Conservation (phyloP, 2,329 filamentous ascomycete genomes). For the Balansia obtecta region DNA sequence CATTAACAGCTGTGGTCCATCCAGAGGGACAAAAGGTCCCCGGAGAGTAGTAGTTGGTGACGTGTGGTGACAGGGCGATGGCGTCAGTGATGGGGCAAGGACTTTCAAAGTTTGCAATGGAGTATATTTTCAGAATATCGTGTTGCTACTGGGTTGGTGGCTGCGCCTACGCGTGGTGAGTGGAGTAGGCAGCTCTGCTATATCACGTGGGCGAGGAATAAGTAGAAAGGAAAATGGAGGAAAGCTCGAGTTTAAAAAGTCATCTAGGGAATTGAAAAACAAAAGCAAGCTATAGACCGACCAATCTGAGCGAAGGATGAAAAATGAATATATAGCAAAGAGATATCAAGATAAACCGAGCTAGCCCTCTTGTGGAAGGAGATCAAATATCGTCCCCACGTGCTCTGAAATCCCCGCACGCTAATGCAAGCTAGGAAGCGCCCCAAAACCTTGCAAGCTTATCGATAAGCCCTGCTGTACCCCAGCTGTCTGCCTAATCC, state of each 20-base stretch:
- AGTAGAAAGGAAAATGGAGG: too few relatives aligned
- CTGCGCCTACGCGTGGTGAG: background rate
- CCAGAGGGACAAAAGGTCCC: background rate
- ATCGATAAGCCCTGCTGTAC: background rate
- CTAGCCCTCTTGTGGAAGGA: too few relatives aligned
- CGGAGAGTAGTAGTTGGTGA: constrained; percentile 1
- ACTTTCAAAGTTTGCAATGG: background rate
- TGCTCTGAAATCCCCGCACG: background rate
- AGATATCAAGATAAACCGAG: too few relatives aligned
- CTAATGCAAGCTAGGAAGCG: background rate
- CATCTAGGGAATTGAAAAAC: too few relatives aligned
- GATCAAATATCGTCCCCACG: background rate
- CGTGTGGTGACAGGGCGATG: background rate
- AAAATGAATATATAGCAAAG: too few relatives aligned
- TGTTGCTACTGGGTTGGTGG: background rate
- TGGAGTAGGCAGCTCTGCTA: too few relatives aligned
- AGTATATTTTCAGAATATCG: constrained; percentile 1
- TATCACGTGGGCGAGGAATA: too few relatives aligned
- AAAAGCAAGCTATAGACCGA: too few relatives aligned
- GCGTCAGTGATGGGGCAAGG: background rate
- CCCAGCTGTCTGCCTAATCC: background rate
- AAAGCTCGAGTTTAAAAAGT: too few relatives aligned
- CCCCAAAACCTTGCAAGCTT: background rate
- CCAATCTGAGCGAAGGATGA: too few relatives aligned
- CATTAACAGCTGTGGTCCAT: background rate